These are phyloP conservation scores for Ganoderma boninense DNA, from an alignment of 1,284 basidiomycete genomes.

Conservation along the genomic window DNA sequence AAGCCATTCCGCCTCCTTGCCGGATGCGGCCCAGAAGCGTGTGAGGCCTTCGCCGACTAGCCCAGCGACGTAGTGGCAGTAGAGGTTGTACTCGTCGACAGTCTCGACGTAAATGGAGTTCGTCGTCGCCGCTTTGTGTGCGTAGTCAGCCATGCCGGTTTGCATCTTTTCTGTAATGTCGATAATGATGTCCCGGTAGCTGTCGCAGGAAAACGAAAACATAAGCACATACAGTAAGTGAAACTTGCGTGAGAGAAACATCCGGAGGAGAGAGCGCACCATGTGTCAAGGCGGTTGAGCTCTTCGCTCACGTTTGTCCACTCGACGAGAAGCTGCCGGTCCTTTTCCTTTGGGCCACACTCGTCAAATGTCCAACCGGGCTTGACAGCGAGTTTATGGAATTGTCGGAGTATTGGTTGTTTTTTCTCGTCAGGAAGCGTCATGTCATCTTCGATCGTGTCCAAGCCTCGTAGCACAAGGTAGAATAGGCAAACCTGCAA, in stretches of 20 bases:
- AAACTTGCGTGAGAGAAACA: conserved; percentile 3
- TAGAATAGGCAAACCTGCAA: conserved; percentile 93
- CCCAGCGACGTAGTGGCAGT: conserved; percentile 99
- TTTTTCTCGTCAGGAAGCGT: conserved; percentile 89
- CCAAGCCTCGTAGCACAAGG: conserved; percentile 91
- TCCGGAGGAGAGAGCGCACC: conserved; percentile 56
- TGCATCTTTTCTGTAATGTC: conserved; percentile 91
- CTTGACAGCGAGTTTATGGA: conserved; percentile 84
- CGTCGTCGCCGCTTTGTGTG: conserved; percentile 81
- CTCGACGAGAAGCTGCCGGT: conserved; percentile 87
- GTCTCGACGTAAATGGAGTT: conserved; percentile 76
- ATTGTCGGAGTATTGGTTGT: conserved; percentile 85
- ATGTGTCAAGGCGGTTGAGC: conserved; percentile 71
- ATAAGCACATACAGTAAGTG: neutral
- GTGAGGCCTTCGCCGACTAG: conserved; percentile 98
- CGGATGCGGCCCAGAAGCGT: conserved; percentile 88
- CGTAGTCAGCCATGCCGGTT: conserved; percentile 95
- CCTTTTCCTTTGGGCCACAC: conserved; percentile 90
- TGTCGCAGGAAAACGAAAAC: conserved; percentile 37
- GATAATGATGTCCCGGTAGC: conserved; percentile 85
- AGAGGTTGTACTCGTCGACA: conserved; percentile 91
- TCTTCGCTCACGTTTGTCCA: conserved; percentile 90
- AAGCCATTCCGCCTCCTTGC: conserved; percentile 84
- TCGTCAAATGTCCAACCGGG: conserved; percentile 92
- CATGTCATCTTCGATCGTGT: conserved; percentile 99